These are phyloP conservation scores for Neurospora sp. DNA, from an alignment of 495 filamentous ascomycete species.

Conservation along the genomic window DNA sequence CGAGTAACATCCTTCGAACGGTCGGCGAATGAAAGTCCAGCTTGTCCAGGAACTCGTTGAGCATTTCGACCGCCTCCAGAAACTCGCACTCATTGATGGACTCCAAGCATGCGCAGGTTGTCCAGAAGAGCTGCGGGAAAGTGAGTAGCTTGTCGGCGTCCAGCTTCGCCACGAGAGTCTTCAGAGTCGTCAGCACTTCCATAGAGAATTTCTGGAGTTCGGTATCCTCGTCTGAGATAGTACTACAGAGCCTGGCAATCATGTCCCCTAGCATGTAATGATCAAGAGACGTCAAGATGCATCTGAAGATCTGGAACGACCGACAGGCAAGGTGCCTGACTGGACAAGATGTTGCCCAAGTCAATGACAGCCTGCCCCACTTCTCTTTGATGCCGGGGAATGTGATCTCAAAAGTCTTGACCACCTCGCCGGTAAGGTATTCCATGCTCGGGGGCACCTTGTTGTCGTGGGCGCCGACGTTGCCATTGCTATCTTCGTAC, in stretches of 20 bases:
- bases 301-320: conserved; percentile 95
- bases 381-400: conserved; percentile 82
- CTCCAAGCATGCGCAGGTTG: conserved; percentile 87
- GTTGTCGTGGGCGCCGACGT: conserved; percentile 58
- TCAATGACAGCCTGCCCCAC: conserved; percentile 80
- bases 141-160: conserved; percentile 69
- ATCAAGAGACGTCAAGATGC: conserved; percentile 80
- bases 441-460: conserved; percentile 85
- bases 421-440: conserved; percentile 64
- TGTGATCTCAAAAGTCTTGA: conserved; percentile 72
- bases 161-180: conserved; percentile 76
- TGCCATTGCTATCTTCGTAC: conserved; percentile 84
- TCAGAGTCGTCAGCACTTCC: conserved; percentile 91
- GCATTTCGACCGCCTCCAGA: conserved; percentile 78
- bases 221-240: conserved; percentile 81
- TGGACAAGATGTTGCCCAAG: conserved; percentile 93
- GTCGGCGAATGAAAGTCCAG: conserved; percentile 65
- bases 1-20: conserved; percentile 58
- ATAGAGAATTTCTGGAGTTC: conserved; percentile 95
- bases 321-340: conserved; percentile 93
- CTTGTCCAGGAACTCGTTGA: conserved; percentile 77
- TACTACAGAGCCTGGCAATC: conserved; percentile 88
- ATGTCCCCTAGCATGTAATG: conserved; percentile 92
- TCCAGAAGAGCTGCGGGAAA: conserved; percentile 95
- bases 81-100: conserved; percentile 95